These are phyloP conservation scores for Trypanosomatidae sp. DNA, from an alignment of 208 protist species.

Conservation along the genomic window DNA sequence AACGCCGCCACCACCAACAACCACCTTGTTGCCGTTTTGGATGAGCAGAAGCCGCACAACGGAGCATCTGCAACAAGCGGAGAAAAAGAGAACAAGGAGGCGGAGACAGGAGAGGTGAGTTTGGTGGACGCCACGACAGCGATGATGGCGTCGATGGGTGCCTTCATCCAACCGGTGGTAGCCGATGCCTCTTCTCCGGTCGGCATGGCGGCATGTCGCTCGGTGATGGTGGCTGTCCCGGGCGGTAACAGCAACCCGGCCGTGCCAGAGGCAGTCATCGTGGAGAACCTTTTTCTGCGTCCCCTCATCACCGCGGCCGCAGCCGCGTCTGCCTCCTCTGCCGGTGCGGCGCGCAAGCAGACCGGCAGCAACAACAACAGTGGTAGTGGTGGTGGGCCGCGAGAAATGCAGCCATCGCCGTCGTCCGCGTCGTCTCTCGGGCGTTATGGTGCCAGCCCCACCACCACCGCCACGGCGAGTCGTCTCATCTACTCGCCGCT, in stretches of 20 bases:
- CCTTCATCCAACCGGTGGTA: conserved; percentile 31
- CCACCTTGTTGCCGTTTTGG: too few relatives aligned
- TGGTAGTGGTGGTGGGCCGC: too few relatives aligned
- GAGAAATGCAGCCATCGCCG: too few relatives aligned
- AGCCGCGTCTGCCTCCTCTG: conserved; percentile 4
- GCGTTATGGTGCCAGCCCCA: not conserved
- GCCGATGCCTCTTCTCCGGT: conserved; percentile 22
- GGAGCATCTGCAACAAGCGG: too few relatives aligned
- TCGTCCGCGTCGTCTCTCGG: not conserved
- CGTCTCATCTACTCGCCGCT: too few relatives aligned
- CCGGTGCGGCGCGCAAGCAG: not conserved
- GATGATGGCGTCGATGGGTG: conserved; percentile 45
- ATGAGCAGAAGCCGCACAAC: too few relatives aligned
- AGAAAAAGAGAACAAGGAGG: too few relatives aligned
- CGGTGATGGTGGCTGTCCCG: conserved; percentile 26
- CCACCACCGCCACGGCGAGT: not conserved
- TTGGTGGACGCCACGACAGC: too few relatives aligned
- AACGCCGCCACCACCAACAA: too few relatives aligned
- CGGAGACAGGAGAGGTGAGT: too few relatives aligned
- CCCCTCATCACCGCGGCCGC: conserved; percentile 11
- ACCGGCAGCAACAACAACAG: not conserved
- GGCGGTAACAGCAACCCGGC: conserved; percentile 28
- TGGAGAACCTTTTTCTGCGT: conserved; percentile 31
- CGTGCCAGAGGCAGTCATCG: conserved; percentile 32
- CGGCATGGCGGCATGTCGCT: conserved; percentile 21